These are phyloP conservation scores for Ascoidea tarda DNA, from an alignment of 805 yeast species.

Conservation along the genomic window DNA sequence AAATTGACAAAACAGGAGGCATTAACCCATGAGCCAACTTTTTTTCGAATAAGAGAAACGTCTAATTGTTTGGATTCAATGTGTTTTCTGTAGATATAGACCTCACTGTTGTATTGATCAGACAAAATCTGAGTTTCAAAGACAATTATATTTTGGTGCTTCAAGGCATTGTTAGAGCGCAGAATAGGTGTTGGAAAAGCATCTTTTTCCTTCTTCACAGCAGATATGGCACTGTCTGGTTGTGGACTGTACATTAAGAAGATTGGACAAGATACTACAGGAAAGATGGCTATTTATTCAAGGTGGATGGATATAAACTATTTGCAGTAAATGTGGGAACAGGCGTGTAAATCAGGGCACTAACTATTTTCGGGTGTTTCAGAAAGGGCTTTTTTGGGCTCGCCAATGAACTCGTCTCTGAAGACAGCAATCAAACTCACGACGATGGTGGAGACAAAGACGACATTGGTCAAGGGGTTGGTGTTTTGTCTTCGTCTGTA, in stretches of 20 bases:
- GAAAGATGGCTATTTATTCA: too few relatives aligned
- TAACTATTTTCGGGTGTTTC: neutral
- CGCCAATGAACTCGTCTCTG: slow-evolving; percentile 39
- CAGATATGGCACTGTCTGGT: neutral
- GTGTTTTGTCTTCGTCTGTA: slow-evolving; percentile 28
- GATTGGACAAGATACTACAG: neutral
- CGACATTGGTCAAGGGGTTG: slow-evolving; percentile 36
- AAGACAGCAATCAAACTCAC: slow-evolving; percentile 37
- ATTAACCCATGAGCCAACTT: neutral
- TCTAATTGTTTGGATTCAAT: neutral
- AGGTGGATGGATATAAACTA: neutral
- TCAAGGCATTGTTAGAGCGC: neutral
- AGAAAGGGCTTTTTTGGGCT: slow-evolving; percentile 12
- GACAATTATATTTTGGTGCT: neutral
- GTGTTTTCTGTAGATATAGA: neutral
- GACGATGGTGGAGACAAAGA: slow-evolving; percentile 33
- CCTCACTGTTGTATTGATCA: neutral
- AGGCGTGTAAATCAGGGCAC: neutral
- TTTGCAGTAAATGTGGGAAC: neutral
- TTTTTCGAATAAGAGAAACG: neutral
- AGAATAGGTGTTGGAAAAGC: neutral
- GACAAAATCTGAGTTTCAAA: neutral
- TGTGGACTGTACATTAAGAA: neutral
- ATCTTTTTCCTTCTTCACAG: neutral
- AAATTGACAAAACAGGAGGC: neutral